Evolutionary conservation across 2,329 filamentous ascomycete species (phyloP), one percentile per base, ranked within the genome.

Genomic region (Arthrobotrys sinensis): DNA sequence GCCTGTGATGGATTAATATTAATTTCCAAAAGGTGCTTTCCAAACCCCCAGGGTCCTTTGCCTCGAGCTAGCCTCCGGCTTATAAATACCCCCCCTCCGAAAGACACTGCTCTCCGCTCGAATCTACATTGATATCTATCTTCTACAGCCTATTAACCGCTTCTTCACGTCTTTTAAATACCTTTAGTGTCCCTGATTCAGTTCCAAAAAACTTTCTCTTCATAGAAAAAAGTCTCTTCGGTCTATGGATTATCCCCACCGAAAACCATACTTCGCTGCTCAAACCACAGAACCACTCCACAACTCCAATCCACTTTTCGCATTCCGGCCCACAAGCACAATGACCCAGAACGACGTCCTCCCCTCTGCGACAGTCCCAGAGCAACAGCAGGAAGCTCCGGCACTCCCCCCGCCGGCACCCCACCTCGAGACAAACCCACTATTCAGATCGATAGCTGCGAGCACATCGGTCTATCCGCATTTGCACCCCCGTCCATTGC

Each of bases 401-500:
- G 36, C 32, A 10, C 68, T 69, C n/a, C 63, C 76, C 6, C 68
- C 46, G 16, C 76, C 68, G 40, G 65, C 69, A 50, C 68, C 72
- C 46, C 68, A 72, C 16, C 76, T 79, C 40, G 76, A 79, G 45
- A 53, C 38, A 5, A 79, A 79, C 24, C 76, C 76, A 28, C 34
- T 79, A 38, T 79, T 73, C 76, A 65, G 69, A 3, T 73, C 76
- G 38, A 79, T 79, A 57, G 76, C 76, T 34, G 69, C 68, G 7
- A 79, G 76, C 69, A 79, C 76, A 40, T 79, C 76, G 0, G 68
- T 52, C 10, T 70, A 73, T 38, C 69, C 76, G 36, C 69, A 73
- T 70, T 38, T 73, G 16, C 76, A 79, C 32, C 69, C 68, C n/a
- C 76, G 63, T 34, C 76, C 76, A 1, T 64, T 71, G 12, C 76